phyloP scores from a whole-genome alignment of 2,329 filamentous ascomycete genomes.

The Aspergillus carbonarius region DNA sequence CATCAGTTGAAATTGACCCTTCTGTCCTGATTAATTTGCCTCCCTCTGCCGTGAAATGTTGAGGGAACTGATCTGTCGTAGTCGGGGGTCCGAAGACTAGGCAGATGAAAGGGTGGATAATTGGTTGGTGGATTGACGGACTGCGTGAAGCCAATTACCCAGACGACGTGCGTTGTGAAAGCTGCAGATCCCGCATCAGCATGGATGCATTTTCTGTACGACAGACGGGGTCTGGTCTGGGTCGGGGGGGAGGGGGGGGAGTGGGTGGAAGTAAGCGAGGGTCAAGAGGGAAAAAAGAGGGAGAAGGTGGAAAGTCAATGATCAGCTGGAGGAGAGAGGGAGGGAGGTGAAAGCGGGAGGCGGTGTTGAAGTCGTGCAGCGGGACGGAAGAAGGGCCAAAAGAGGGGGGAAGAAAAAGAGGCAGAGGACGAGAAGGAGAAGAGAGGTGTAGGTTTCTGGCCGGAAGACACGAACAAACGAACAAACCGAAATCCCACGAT shows the following conservation, averaged over 20 bases:
- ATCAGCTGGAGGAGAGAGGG: slow-evolving; percentile 5
- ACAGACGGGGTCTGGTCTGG: slow-evolving; percentile 11
- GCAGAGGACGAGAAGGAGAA: background rate
- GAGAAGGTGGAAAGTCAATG: slow-evolving; percentile 8
- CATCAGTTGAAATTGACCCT: slow-evolving; percentile 21
- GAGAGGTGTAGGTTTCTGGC: background rate
- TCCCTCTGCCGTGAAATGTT: background rate
- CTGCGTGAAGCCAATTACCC: slow-evolving; percentile 7
- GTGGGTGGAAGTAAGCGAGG: slow-evolving; percentile 13
- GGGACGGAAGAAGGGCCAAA: slow-evolving; percentile 1
- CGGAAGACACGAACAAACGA: background rate
- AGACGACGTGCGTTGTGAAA: slow-evolving; percentile 12
- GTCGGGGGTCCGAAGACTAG: background rate
- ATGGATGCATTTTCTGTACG: slow-evolving; percentile 14
- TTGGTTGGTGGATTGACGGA: slow-evolving; percentile 11
- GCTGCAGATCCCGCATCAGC: slow-evolving; percentile 17
- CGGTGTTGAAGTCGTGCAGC: slow-evolving; percentile 8
- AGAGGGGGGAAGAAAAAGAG: slow-evolving; percentile 8
- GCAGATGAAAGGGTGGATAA: slow-evolving; percentile 6
- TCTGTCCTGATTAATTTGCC: background rate
- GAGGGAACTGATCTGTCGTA: background rate
- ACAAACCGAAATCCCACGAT: background rate
- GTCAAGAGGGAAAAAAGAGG: slow-evolving; percentile 5
- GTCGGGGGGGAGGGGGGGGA: slow-evolving; percentile 11
- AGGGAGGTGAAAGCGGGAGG: slow-evolving; percentile 7